phyloP scores from a whole-genome alignment of 257 asterid genomes.

The Primulina eburnea region DNA sequence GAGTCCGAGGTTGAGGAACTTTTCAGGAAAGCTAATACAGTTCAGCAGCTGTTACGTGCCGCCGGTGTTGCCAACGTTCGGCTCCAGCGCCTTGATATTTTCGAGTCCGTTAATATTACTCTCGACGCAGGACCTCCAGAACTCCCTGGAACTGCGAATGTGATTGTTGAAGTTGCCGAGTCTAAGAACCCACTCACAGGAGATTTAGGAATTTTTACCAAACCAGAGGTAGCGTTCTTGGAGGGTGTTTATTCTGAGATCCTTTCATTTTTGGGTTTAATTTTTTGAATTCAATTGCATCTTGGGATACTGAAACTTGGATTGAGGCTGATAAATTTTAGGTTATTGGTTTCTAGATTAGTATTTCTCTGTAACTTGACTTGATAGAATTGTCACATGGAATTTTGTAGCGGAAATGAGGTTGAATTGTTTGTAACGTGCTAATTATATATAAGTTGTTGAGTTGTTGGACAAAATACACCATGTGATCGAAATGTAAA shows the following conservation, averaged over 20 bases:
- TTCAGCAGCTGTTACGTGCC: conserved; percentile 72
- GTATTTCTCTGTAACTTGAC: neutral
- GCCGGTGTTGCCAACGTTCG: conserved; percentile 53
- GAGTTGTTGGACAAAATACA: neutral
- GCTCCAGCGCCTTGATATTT: conserved; percentile 64
- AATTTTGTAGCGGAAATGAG: neutral
- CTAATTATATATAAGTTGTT: neutral
- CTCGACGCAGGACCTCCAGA: conserved; percentile 89
- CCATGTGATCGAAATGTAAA: neutral
- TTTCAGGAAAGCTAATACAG: conserved; percentile 51
- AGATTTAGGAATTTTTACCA: conserved; percentile 68
- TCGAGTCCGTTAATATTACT: conserved; percentile 70
- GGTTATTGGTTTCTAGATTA: neutral
- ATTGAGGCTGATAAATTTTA: neutral
- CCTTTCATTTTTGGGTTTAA: neutral
- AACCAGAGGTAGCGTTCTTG: conserved; percentile 62
- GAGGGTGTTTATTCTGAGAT: conserved; percentile 6
- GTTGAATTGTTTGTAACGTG: neutral
- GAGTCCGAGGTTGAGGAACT: conserved; percentile 62
- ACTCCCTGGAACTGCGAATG: conserved; percentile 86
- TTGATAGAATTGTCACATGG: neutral
- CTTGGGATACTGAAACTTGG: conserved; percentile 19
- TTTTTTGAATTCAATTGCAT: conserved; percentile 1
- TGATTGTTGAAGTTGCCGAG: conserved; percentile 75
- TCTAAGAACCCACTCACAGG: conserved; percentile 53